Evolutionary conservation across 306 rosid genomes (phyloP).

Genomic region (Fagus crenata): DNA sequence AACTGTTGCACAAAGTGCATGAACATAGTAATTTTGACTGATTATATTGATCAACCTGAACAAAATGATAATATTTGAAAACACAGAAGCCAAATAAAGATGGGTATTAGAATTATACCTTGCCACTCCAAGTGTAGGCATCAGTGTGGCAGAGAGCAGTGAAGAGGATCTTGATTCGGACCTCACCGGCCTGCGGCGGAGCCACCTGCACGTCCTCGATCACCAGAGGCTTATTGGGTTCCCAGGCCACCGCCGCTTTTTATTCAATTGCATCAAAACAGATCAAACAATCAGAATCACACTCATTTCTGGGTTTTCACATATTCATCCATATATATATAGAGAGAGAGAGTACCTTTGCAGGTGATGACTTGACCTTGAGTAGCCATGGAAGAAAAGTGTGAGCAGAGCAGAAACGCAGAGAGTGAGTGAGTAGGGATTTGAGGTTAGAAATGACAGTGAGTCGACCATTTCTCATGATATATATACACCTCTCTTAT

Average conservation of each 20-base stretch:
- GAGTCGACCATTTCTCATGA: not conserved
- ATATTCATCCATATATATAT: not conserved
- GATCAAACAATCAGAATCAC: not conserved
- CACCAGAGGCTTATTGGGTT: constrained; percentile 81
- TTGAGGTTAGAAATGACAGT: not conserved
- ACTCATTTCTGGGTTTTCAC: constrained; percentile 12
- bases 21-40: not conserved
- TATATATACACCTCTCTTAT: not conserved
- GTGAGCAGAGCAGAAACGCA: constrained; percentile 6
- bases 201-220: constrained; percentile 89
- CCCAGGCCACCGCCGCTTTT: constrained; percentile 98
- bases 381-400: constrained; percentile 59
- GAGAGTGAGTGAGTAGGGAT: not conserved
- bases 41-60: not conserved
- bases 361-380: constrained; percentile 90
- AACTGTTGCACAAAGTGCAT: not conserved
- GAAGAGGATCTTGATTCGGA: constrained; percentile 73
- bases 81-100: not conserved
- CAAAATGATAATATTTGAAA: not conserved
- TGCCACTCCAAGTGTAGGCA: constrained; percentile 95
- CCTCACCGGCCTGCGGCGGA: constrained; percentile 89
- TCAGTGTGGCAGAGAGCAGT: constrained; percentile 93
- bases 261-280: constrained; percentile 7
- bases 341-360: constrained; percentile 67
- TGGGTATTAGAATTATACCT: constrained; percentile 40